Evolutionary conservation across 805 yeast species (phyloP).

Genomic region (Pichia nanzhaoensis): DNA sequence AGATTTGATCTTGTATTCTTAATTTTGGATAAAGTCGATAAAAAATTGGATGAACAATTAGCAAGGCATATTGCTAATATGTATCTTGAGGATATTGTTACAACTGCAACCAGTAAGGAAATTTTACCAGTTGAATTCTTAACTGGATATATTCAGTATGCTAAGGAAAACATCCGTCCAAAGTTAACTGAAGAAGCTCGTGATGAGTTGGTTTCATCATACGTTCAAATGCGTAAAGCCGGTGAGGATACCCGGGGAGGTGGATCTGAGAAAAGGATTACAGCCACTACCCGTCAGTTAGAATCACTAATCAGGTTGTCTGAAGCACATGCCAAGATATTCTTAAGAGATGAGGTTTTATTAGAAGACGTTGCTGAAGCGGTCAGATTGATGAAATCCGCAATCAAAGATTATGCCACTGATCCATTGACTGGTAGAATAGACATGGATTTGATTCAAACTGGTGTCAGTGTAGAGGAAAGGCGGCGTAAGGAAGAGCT

Average conservation of each 20-base stretch:
- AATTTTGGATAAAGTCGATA: constrained; percentile 89
- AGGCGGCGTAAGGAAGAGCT: constrained; percentile 71
- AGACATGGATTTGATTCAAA: constrained; percentile 95
- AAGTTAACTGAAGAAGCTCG: constrained; percentile 73
- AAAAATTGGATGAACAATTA: constrained; percentile 70
- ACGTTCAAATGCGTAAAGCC: constrained; percentile 87
- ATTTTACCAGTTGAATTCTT: constrained; percentile 81
- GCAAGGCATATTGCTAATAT: constrained; percentile 87
- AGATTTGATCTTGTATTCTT: constrained; percentile 93
- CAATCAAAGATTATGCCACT: constrained; percentile 96
- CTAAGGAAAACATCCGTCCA: constrained; percentile 83
- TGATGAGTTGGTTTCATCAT: constrained; percentile 74
- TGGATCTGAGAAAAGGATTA: constrained; percentile 79
- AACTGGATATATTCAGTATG: constrained; percentile 86
- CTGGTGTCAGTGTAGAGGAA: constrained; percentile 88
- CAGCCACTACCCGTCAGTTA: constrained; percentile 96
- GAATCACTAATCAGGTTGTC: constrained; percentile 92
- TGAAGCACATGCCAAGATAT: constrained; percentile 97
- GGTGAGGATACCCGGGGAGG: constrained; percentile 76
- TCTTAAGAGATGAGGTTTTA: constrained; percentile 65
- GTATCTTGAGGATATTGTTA: constrained; percentile 85
- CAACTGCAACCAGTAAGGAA: constrained; percentile 58
- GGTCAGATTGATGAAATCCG: constrained; percentile 84
- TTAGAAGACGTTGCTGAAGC: constrained; percentile 86
- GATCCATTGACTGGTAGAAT: constrained; percentile 96